These are phyloP conservation scores for Thelephora ganbajun DNA, from an alignment of 768 basidiomycete species.

Conservation along the genomic window DNA sequence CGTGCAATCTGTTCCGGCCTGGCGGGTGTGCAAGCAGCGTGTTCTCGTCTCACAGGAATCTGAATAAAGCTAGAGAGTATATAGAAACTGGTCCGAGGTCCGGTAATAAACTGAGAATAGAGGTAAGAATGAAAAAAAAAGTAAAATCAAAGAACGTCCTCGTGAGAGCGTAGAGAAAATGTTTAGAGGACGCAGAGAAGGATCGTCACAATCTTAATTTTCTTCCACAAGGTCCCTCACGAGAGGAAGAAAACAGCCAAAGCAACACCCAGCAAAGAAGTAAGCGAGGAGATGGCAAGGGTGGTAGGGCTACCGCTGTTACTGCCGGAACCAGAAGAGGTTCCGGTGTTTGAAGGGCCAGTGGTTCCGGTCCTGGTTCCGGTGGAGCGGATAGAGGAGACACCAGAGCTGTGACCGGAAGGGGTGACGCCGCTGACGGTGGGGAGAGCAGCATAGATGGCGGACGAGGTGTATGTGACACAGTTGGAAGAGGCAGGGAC, in stretches of 20 bases:
- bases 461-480: constrained; percentile 20
- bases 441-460: constrained; percentile 19
- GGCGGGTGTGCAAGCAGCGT: no score
- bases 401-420: constrained; percentile 4
- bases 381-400: constrained; percentile 5
- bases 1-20: no score
- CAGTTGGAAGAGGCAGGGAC: constrained; percentile 31
- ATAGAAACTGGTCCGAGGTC: background rate
- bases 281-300: constrained; percentile 17
- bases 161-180: background rate
- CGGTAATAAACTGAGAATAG: background rate
- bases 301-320: constrained; percentile 10
- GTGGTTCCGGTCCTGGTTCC: constrained; percentile 1
- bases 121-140: background rate
- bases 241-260: constrained; percentile 23
- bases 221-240: constrained; percentile 8
- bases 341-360: constrained; percentile 7
- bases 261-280: constrained; percentile 18
- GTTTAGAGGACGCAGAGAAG: background rate
- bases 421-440: constrained; percentile 5
- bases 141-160: background rate
- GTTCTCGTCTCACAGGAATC: no score
- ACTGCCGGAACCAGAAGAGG: constrained; percentile 4
- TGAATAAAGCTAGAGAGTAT: no score
- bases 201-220: background rate